Conservation (phyloP, 2,329 filamentous ascomycete species). For the Colletotrichum sp. region DNA sequence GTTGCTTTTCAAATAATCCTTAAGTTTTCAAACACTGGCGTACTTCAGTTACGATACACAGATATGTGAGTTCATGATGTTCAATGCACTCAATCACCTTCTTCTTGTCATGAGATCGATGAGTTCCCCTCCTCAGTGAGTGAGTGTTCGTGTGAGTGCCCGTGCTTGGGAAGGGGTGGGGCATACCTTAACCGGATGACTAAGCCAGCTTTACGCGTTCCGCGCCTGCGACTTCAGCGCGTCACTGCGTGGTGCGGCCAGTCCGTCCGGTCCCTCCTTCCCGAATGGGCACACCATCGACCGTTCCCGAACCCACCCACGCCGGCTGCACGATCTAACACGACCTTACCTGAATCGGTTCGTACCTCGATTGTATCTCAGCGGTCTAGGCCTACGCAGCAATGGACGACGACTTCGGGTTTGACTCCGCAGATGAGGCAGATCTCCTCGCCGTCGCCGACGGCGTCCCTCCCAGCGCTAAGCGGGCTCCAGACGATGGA, state of each 20-base stretch:
- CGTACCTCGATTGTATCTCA: not conserved
- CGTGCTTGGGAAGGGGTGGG: not conserved
- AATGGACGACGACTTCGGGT: constrained; percentile 25
- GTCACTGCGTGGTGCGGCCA: not conserved
- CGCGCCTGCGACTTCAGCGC: not conserved
- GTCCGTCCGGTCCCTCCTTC: not conserved
- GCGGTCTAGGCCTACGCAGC: not conserved
- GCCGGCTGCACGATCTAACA: not conserved
- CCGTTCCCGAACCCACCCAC: not conserved
- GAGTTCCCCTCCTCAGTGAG: not conserved
- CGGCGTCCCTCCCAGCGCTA: not conserved
- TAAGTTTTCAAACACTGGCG: too few species aligned
- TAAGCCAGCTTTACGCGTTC: not conserved
- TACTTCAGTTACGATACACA: too few species aligned
- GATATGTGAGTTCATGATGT: too few species aligned
- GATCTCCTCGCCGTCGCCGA: constrained; percentile 3
- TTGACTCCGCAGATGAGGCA: constrained; percentile 25
- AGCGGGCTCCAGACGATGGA: not conserved
- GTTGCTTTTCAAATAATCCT: too few species aligned
- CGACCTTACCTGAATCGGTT: not conserved
- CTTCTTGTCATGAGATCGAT: not conserved
- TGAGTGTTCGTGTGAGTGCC: not conserved
- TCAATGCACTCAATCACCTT: not conserved
- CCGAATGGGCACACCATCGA: not conserved
- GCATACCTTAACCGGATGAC: not conserved